A percentile compares a stretch with the other conserved stretches of the same genome.
Evolutionary conservation across 2,329 filamentous ascomycete species (phyloP).

Genomic region (Fonsecaea pugnacius): DNA sequence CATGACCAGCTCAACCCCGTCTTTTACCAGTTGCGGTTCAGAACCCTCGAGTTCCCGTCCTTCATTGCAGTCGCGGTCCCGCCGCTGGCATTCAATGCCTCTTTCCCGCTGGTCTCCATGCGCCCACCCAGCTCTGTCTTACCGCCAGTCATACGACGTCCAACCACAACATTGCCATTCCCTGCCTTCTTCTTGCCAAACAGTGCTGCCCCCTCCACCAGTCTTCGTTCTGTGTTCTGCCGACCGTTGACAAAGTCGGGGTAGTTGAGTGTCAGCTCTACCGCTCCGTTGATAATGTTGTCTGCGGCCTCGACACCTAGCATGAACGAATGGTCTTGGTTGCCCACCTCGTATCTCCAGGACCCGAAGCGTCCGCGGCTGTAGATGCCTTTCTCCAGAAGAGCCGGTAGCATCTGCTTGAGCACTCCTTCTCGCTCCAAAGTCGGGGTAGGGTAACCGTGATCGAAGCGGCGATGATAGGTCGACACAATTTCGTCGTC

Average conservation of each 20-base stretch:
- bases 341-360: constrained; percentile 97
- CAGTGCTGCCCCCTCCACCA: constrained; percentile 65
- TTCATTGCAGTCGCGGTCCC: constrained; percentile 25
- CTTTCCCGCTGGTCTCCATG: constrained; percentile 29
- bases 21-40: constrained; percentile 26
- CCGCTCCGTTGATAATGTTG: constrained; percentile 83
- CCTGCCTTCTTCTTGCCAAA: constrained; percentile 53
- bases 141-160: constrained; percentile 36
- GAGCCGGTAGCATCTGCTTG: constrained; percentile 87
- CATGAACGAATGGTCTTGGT: constrained; percentile 99
- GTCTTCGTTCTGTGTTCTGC: constrained; percentile 64
- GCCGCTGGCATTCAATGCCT: constrained; percentile 24
- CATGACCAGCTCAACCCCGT: background rate
- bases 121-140: constrained; percentile 36
- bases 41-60: constrained; percentile 26
- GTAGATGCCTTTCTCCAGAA: constrained; percentile 88
- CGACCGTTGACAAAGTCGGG: constrained; percentile 89
- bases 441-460: constrained; percentile 94
- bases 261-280: constrained; percentile 94
- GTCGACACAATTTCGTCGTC: constrained; percentile 95
- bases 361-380: constrained; percentile 96
- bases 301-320: constrained; percentile 91
- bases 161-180: constrained; percentile 32
- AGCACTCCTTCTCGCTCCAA: constrained; percentile 95
- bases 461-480: constrained; percentile 97